A percentile compares a stretch with the other conserved stretches of the same genome.
phyloP scores from a whole-genome alignment of 2,329 filamentous ascomycete genomes.

The Colletotrichum sp. region DNA sequence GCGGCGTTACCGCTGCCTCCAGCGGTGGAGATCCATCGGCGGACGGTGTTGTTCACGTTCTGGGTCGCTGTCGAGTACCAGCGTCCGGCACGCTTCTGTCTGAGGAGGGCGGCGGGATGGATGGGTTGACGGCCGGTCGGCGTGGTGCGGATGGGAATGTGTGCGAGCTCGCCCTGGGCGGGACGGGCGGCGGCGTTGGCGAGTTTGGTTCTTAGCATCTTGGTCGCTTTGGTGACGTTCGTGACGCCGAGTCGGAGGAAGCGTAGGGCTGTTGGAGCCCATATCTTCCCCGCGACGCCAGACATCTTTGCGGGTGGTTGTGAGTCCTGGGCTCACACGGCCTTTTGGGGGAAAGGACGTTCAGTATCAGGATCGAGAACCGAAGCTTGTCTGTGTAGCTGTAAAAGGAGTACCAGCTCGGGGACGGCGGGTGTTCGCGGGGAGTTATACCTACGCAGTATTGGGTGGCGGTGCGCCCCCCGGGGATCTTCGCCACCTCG shows the following conservation, averaged over 20 bases:
- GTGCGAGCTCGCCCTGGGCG: slow-evolving; percentile 50
- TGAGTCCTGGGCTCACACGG: slow-evolving; percentile 6
- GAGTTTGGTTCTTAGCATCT: slow-evolving; percentile 56
- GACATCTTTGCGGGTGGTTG: slow-evolving; percentile 49
- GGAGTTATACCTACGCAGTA: slow-evolving; percentile 19
- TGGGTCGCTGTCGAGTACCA: slow-evolving; percentile 54
- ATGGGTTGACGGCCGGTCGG: slow-evolving; percentile 52
- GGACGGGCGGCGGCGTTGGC: slow-evolving; percentile 45
- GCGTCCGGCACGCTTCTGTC: slow-evolving; percentile 51
- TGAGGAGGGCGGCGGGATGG: slow-evolving; percentile 54
- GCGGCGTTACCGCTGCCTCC: slow-evolving; percentile 27
- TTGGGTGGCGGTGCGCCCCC: slow-evolving; percentile 9
- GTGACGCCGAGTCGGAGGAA: slow-evolving; percentile 57
- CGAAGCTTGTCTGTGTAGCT: not conserved
- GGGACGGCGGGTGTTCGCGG: slow-evolving; percentile 21
- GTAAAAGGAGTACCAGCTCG: not conserved
- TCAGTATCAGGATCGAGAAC: not conserved
- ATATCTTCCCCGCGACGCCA: slow-evolving; percentile 59
- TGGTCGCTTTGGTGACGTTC: slow-evolving; percentile 55
- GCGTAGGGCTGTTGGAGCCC: slow-evolving; percentile 61
- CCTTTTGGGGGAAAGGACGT: not conserved
- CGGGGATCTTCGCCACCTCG: slow-evolving; percentile 29
- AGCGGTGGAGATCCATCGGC: slow-evolving; percentile 52
- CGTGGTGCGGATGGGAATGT: slow-evolving; percentile 46
- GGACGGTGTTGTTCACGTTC: slow-evolving; percentile 49